phyloP scores from a whole-genome alignment of 257 asterid species.

The Petunia axillaris region DNA sequence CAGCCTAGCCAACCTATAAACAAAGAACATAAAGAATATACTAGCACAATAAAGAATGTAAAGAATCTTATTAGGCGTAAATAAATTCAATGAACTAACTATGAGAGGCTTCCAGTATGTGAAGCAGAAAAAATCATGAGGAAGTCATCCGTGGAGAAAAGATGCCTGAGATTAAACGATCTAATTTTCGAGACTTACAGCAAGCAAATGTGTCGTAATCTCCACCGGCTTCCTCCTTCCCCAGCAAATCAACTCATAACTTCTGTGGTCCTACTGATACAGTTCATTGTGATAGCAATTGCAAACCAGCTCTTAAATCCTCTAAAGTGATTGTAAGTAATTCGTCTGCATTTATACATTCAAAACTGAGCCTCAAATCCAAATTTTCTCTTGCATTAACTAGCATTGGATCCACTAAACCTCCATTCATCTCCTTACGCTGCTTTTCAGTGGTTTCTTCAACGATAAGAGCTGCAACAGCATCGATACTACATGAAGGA shows the following conservation, averaged over 20 bases:
- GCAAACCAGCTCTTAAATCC: conserved; percentile 76
- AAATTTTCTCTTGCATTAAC: conserved; percentile 77
- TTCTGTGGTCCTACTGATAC: neutral
- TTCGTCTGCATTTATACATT: conserved; percentile 63
- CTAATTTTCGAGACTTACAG: neutral
- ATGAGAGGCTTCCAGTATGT: too few relatives aligned
- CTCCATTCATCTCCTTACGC: conserved; percentile 90
- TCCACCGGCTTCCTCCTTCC: neutral
- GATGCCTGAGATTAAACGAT: neutral
- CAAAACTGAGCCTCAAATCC: conserved; percentile 76
- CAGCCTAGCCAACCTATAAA: too few relatives aligned
- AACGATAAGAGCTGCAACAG: conserved; percentile 61
- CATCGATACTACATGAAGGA: conserved; percentile 56
- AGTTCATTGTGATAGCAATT: conserved; percentile 51
- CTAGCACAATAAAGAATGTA: too few relatives aligned
- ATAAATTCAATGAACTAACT: too few relatives aligned
- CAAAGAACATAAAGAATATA: too few relatives aligned
- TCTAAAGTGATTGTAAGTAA: conserved; percentile 68
- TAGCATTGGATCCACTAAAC: conserved; percentile 72
- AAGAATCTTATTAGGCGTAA: too few relatives aligned
- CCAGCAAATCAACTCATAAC: neutral
- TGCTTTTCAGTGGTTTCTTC: conserved; percentile 62
- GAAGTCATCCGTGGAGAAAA: too few relatives aligned
- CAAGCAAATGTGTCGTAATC: neutral
- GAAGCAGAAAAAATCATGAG: too few relatives aligned